Evolutionary conservation across 352 stramenopile genomes (phyloP), one percentile per base, ranked within the genome.

Genomic region (Discostella stelligera): DNA sequence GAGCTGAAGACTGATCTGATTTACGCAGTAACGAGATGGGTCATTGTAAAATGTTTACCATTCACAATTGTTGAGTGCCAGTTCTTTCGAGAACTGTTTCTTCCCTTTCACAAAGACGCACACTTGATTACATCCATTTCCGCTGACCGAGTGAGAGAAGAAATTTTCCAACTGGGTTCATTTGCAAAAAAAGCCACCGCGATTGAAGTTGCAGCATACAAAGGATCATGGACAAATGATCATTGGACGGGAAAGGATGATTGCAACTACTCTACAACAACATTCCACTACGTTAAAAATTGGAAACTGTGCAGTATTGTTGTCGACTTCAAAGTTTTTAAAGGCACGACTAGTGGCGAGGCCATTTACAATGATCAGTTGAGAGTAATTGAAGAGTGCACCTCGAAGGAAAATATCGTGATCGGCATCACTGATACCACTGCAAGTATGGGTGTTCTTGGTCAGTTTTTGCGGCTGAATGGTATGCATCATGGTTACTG

Each of bases 401-500:
- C 4, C 13, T 61, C 30, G 37, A 53, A 62, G 27, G 49, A 63
- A n/a, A 18, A 41, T 20, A 13, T 63, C 53, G 64, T 71, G 18
- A 37, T 63, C 39, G 64, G 27, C 32, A 48, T 71, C 61, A 14
- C 48, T 10, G 50, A 71, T 52, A 71, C 64, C 3, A 71, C 63
- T 30, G 64, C 25, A 6, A 63, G 20, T 25, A 71, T 71, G 64
- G 52, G 48, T 14, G 48, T 63, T 21, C 37, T 61, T 18, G 52
- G 46, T 49, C 18, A 55, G 18, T n/a, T 32, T 6, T 25, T 39
- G 56, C 64, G 20, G 18, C 18, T 3, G 23, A 14, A 23, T 11
- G 30, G 49, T 5, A 39, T 30, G 18, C 48, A 71, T 14, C 25
- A 41, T 5, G 32, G 0, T 10, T 71, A 63, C 21, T 70, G 62